Percentiles rank a stretch among this genome's conserved stretches.
phyloP scores from a whole-genome alignment of 1,284 basidiomycete species.

The Mycena citricolor region DNA sequence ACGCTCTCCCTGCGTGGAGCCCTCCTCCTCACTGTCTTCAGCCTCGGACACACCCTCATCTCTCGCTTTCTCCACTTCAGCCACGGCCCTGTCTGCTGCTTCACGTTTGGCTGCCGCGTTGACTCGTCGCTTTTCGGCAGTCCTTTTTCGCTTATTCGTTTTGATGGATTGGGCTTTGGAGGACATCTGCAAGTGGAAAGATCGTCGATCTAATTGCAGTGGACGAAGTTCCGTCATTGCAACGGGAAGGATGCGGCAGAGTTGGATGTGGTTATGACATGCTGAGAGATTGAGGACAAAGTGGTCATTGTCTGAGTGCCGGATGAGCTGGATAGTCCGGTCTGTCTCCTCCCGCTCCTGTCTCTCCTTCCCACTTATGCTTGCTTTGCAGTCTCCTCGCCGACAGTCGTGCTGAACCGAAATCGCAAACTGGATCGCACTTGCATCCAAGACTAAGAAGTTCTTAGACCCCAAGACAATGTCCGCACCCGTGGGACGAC shows the following conservation, averaged over 20 bases:
- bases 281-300: neutral
- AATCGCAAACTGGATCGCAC: constrained; percentile 2
- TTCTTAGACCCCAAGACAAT: neutral
- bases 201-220: neutral
- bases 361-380: neutral
- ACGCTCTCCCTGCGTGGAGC: too few species aligned
- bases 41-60: too few species aligned
- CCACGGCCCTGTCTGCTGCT: too few species aligned
- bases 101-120: neutral
- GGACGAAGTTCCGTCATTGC: neutral
- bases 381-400: constrained; percentile 1
- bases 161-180: neutral
- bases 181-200: constrained; percentile 1
- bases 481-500: constrained; percentile 3
- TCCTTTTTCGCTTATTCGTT: neutral
- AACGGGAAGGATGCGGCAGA: neutral
- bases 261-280: constrained; percentile 1
- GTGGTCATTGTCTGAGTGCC: constrained; percentile 7
- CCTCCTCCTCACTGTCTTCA: too few species aligned
- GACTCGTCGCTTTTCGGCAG: constrained; percentile 1
- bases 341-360: constrained; percentile 8
- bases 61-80: too few species aligned
- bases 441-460: neutral
- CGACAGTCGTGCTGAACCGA: constrained; percentile 11
- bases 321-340: neutral